Percentiles rank a stretch among this genome's conserved stretches.
Conservation (phyloP, 768 basidiomycete species). For the Leucosporidium creatinivorum region DNA sequence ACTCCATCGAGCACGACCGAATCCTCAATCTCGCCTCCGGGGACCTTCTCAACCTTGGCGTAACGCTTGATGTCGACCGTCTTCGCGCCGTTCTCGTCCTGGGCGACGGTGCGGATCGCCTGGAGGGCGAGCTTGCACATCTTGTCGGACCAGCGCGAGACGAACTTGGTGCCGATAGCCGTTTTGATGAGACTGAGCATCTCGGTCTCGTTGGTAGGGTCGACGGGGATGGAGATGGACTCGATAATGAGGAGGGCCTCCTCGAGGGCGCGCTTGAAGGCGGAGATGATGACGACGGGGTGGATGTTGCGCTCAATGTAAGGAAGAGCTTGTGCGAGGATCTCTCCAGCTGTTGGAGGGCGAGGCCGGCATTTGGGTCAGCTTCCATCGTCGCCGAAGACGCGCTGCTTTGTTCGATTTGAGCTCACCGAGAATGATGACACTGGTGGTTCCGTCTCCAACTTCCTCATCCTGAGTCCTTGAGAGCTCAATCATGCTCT, state of each 20-base stretch:
- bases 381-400: neutral
- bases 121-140: constrained; percentile 94
- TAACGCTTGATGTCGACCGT: constrained; percentile 98
- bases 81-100: constrained; percentile 52
- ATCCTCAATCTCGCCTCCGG: constrained; percentile 95
- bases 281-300: constrained; percentile 96
- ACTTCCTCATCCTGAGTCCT: constrained; percentile 97
- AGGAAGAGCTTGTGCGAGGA: constrained; percentile 85
- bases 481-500: constrained; percentile 96
- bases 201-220: constrained; percentile 71
- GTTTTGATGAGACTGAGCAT: constrained; percentile 98
- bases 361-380: neutral
- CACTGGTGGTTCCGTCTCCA: constrained; percentile 96
- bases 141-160: constrained; percentile 88
- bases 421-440: constrained; percentile 82
- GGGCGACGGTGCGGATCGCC: constrained; percentile 78
- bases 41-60: constrained; percentile 92
- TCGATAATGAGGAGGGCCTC: constrained; percentile 84
- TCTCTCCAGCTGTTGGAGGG: constrained; percentile 70
- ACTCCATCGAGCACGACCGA: constrained; percentile 79
- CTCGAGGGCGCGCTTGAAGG: constrained; percentile 91
- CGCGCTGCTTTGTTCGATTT: neutral
- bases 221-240: constrained; percentile 79
- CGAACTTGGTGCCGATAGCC: constrained; percentile 97
- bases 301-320: constrained; percentile 95